These are phyloP conservation scores for Nicotiana otophora DNA, from an alignment of 257 asterid species.

Conservation along the genomic window DNA sequence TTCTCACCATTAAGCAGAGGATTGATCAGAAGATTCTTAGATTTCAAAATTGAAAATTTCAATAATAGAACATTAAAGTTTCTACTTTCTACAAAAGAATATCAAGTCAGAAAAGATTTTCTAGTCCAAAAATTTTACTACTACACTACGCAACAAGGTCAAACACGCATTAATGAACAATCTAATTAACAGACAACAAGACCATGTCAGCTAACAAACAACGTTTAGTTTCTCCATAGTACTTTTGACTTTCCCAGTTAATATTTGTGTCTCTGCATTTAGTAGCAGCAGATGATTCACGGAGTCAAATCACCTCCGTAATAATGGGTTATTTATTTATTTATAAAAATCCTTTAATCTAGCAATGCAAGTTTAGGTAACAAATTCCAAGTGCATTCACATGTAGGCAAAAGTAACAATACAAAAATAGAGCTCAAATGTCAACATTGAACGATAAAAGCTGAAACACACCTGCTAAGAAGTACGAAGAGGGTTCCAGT, in stretches of 20 bases:
- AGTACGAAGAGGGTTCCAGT: slow-evolving; percentile 75
- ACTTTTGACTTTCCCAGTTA: neutral
- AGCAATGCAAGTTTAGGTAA: no score
- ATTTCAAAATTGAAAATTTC: neutral
- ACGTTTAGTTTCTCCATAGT: no score
- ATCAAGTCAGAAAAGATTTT: neutral
- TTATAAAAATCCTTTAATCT: no score
- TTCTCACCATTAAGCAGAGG: neutral
- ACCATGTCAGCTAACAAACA: neutral
- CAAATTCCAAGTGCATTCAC: no score
- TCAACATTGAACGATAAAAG: neutral
- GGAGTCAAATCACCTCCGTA: no score
- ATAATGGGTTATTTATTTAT: no score
- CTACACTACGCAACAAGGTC: neutral
- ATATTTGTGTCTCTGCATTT: neutral
- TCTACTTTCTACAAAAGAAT: neutral
- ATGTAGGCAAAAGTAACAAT: neutral
- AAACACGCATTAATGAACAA: neutral
- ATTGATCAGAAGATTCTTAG: neutral
- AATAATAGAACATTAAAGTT: neutral
- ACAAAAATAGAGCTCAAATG: neutral
- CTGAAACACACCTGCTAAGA: slow-evolving; percentile 45
- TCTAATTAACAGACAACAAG: neutral
- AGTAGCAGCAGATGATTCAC: neutral
- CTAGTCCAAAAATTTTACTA: neutral